Percentiles rank a stretch among this genome's conserved stretches.
Evolutionary conservation across 345 rosid species (phyloP).

Genomic region (Abelmoschus esculentus): DNA sequence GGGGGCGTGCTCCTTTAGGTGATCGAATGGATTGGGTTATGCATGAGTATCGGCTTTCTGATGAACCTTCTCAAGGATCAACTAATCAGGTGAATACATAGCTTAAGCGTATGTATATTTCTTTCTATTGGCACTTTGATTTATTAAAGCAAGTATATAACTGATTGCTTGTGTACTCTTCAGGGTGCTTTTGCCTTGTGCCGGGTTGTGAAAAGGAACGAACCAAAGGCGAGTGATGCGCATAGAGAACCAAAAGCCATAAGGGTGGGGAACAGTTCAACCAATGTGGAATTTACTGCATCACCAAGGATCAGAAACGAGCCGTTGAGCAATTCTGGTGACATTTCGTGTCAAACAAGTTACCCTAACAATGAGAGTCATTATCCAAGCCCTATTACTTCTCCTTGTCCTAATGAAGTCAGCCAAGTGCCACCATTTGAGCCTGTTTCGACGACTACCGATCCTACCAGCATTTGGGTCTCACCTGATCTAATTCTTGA

Average conservation of each 20-base stretch:
- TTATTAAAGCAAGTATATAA: neutral
- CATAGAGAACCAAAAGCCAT: conserved; percentile 24
- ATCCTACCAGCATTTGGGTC: conserved; percentile 37
- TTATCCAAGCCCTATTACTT: conserved; percentile 36
- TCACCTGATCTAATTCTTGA: conserved; percentile 63
- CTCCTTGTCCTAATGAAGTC: conserved; percentile 34
- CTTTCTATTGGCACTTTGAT: neutral
- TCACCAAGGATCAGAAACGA: conserved; percentile 32
- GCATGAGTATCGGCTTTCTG: conserved; percentile 80
- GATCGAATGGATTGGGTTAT: conserved; percentile 70
- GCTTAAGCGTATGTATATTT: neutral
- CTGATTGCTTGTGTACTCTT: neutral
- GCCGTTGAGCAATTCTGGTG: conserved; percentile 28
- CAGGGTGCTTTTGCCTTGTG: conserved; percentile 82
- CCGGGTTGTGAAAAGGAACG: conserved; percentile 62
- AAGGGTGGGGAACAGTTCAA: conserved; percentile 27
- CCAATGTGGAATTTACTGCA: conserved; percentile 25
- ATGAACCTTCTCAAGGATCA: conserved; percentile 44
- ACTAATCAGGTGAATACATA: conserved; percentile 37
- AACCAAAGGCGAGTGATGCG: conserved; percentile 37
- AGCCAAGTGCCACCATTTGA: conserved; percentile 25
- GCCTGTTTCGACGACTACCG: conserved; percentile 24
- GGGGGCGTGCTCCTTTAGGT: conserved; percentile 75
- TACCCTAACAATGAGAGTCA: conserved; percentile 27
- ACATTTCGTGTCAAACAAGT: conserved; percentile 39